These are phyloP conservation scores for Durusdinium trenchii DNA, from an alignment of 73 alveolate genomes.

Conservation along the genomic window DNA sequence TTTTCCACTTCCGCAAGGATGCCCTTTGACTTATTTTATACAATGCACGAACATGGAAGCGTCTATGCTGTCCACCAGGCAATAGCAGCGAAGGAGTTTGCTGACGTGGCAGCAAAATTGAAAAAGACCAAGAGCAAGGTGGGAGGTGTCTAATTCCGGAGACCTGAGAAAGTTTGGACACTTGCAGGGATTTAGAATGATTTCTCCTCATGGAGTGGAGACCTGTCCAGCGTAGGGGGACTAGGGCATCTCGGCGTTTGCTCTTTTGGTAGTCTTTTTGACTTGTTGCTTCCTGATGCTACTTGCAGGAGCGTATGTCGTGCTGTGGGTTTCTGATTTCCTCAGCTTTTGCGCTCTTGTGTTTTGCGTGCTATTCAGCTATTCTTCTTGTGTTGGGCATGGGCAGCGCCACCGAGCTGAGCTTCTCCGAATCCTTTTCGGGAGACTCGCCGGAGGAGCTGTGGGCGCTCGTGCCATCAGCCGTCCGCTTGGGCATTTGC, in stretches of 20 bases:
- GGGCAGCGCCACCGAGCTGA: background rate
- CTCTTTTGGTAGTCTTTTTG: background rate
- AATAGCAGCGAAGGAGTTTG: slow-evolving; percentile 91
- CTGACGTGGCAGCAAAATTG: slow-evolving; percentile 86
- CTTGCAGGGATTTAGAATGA: background rate
- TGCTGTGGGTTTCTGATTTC: background rate
- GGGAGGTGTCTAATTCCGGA: background rate
- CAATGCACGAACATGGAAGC: background rate
- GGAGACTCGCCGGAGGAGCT: too few relatives aligned
- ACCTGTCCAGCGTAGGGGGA: background rate
- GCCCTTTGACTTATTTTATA: background rate
- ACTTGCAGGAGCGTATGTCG: background rate
- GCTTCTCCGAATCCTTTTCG: background rate
- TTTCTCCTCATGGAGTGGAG: slow-evolving; percentile 22
- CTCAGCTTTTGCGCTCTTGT: background rate
- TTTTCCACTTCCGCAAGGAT: background rate
- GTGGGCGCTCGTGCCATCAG: too few relatives aligned
- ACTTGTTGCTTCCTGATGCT: background rate
- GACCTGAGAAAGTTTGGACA: background rate
- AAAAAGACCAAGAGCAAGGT: slow-evolving; percentile 86
- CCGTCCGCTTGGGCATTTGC: too few relatives aligned
- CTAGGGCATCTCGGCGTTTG: background rate
- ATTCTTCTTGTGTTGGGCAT: background rate
- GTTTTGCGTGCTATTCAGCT: background rate
- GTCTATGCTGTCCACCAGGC: background rate